These are phyloP conservation scores for Bonia amplexicaulis DNA, from an alignment of 176 grass and related monocot genomes.

Conservation along the genomic window DNA sequence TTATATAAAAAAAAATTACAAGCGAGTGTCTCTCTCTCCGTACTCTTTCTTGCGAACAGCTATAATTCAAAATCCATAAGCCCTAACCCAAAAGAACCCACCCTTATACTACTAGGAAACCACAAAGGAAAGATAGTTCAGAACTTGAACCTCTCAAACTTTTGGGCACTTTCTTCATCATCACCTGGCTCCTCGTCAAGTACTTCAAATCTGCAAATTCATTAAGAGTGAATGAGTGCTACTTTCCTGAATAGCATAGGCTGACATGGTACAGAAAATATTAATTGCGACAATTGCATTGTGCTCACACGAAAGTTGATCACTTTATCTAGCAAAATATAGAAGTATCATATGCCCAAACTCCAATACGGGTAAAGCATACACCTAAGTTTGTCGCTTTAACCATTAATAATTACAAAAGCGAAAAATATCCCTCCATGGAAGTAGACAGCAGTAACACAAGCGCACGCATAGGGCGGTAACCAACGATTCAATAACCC, in stretches of 20 bases:
- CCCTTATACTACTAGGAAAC: conserved; percentile 4
- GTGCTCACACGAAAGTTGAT: neutral
- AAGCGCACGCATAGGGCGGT: neutral
- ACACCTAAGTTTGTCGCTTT: neutral
- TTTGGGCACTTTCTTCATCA: conserved; percentile 89
- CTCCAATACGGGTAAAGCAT: neutral
- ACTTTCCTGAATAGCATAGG: neutral
- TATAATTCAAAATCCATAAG: too few relatives aligned
- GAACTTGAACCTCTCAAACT: conserved; percentile 42
- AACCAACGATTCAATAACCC: neutral
- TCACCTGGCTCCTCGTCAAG: conserved; percentile 97
- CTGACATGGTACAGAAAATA: neutral
- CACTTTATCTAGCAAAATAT: neutral
- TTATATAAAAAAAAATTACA: too few relatives aligned
- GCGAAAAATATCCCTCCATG: neutral
- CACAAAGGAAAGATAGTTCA: conserved; percentile 27
- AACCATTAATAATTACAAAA: neutral
- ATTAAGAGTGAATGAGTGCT: conserved; percentile 17
- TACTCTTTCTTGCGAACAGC: too few relatives aligned
- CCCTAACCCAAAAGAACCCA: too few relatives aligned
- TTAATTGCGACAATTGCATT: neutral
- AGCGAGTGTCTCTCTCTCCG: too few relatives aligned
- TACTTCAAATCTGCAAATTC: conserved; percentile 77
- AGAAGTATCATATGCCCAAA: neutral
- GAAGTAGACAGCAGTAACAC: neutral